A percentile compares a stretch with the other conserved stretches of the same genome.
phyloP scores from a whole-genome alignment of 2,329 filamentous ascomycete species.

The Colletotrichum limetticola region DNA sequence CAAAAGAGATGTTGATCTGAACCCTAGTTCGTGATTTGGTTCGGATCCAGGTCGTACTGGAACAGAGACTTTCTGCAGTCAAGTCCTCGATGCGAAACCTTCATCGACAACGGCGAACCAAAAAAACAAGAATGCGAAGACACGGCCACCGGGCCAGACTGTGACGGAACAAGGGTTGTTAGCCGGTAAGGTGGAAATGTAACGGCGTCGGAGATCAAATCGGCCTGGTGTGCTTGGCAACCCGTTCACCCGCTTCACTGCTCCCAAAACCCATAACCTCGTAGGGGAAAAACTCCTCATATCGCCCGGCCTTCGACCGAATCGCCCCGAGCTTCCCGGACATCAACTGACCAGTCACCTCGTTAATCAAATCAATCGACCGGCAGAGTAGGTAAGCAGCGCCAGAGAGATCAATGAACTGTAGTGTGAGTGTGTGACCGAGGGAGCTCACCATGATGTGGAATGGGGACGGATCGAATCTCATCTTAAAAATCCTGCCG shows the following conservation, averaged over 20 bases:
- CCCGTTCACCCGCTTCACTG: conserved; percentile 17
- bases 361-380: conserved; percentile 2
- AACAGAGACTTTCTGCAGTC: neutral
- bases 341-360: conserved; percentile 6
- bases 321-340: conserved; percentile 7
- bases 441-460: neutral
- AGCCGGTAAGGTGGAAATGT: neutral
- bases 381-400: neutral
- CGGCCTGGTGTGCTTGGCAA: conserved; percentile 3
- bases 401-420: neutral
- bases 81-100: neutral
- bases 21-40: neutral
- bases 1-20: neutral
- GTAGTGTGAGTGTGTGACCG: neutral
- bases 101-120: neutral
- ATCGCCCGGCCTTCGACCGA: conserved; percentile 18
- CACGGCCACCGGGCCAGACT: neutral
- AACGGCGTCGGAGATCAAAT: conserved; percentile 14
- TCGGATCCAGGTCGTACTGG: neutral
- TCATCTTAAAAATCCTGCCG: conserved; percentile 33
- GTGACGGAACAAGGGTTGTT: neutral
- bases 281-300: neutral
- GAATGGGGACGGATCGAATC: conserved; percentile 19
- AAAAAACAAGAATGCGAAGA: neutral
- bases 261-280: neutral